These are phyloP conservation scores for Ascomycota sp. DNA, from an alignment of 2,329 filamentous ascomycete species.

Conservation along the genomic window DNA sequence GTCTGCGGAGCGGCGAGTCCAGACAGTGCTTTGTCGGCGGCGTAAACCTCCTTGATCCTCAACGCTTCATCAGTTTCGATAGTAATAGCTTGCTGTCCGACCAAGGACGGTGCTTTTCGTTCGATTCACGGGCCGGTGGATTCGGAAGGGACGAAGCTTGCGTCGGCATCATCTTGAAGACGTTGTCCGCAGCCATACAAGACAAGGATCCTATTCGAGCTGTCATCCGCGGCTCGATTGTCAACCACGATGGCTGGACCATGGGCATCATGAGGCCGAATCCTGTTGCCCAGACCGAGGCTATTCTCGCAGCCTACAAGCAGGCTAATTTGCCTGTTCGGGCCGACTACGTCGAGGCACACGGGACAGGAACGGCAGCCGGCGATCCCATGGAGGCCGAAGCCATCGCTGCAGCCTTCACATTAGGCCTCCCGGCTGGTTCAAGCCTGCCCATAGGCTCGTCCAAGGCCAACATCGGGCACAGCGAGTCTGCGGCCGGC, in stretches of 20 bases:
- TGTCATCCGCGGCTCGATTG: constrained; percentile 12
- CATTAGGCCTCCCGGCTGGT: neutral
- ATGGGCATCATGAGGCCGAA: constrained; percentile 2
- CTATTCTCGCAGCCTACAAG: constrained; percentile 10
- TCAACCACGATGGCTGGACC: constrained; percentile 17
- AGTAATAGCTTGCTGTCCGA: constrained; percentile 3
- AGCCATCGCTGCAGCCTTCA: constrained; percentile 18
- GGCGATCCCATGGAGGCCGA: constrained; percentile 8
- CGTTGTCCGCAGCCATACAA: constrained; percentile 17
- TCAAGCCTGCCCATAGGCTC: constrained; percentile 22
- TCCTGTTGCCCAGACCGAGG: constrained; percentile 3
- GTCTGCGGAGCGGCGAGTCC: constrained; percentile 7
- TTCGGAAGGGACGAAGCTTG: constrained; percentile 21
- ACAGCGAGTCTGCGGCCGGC: constrained; percentile 38
- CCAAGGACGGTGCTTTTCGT: constrained; percentile 5
- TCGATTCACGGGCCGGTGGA: constrained; percentile 20
- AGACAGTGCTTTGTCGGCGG: constrained; percentile 17
- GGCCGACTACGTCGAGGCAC: constrained; percentile 10
- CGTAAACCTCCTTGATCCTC: constrained; percentile 14
- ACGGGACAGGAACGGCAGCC: constrained; percentile 16
- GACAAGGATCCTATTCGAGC: constrained; percentile 18
- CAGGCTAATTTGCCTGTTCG: constrained; percentile 9
- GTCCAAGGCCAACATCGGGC: constrained; percentile 41
- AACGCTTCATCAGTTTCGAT: neutral
- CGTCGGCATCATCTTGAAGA: constrained; percentile 22